Conservation (phyloP, 2,329 filamentous ascomycete genomes). For the Alternaria sp. region DNA sequence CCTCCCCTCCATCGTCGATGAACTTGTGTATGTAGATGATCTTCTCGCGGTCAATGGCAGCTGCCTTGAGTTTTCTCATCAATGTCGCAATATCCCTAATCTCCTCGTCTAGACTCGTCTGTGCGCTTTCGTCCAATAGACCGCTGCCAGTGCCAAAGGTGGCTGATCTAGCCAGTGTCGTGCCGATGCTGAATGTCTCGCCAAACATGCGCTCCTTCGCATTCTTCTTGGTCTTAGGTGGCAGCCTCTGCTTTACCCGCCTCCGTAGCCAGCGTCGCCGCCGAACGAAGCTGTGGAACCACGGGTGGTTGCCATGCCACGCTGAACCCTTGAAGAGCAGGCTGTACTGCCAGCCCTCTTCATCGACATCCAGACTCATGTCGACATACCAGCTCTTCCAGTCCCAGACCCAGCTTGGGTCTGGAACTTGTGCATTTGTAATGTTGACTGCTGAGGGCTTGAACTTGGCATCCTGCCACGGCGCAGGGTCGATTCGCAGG, state of each 20-base stretch:
- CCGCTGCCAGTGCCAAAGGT: conserved; percentile 55
- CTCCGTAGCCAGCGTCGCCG: conserved; percentile 86
- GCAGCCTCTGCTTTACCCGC: conserved; percentile 68
- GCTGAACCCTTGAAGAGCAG: conserved; percentile 71
- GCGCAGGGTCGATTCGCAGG: conserved; percentile 80
- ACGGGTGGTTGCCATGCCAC: conserved; percentile 87
- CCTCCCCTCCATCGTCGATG: conserved; percentile 72
- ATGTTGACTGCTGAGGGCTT: conserved; percentile 71
- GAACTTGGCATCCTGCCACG: conserved; percentile 76
- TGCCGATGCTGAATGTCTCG: conserved; percentile 48
- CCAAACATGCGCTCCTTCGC: conserved; percentile 44
- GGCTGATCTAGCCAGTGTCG: conserved; percentile 39
- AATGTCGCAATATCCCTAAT: conserved; percentile 71
- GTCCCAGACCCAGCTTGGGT: conserved; percentile 93
- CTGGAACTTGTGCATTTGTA: conserved; percentile 87
- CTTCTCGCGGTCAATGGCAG: conserved; percentile 89
- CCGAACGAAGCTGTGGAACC: conserved; percentile 96
- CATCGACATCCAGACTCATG: conserved; percentile 82
- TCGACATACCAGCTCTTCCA: conserved; percentile 76
- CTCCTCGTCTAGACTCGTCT: conserved; percentile 57
- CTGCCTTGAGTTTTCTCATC: conserved; percentile 69
- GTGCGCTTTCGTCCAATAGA: conserved; percentile 19
- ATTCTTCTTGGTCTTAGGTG: conserved; percentile 41
- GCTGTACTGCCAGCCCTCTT: conserved; percentile 95
- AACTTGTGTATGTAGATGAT: conserved; percentile 83